Evolutionary conservation across 176 grass and related monocot genomes (phyloP).

Genomic region (Lolium multiflorum): DNA sequence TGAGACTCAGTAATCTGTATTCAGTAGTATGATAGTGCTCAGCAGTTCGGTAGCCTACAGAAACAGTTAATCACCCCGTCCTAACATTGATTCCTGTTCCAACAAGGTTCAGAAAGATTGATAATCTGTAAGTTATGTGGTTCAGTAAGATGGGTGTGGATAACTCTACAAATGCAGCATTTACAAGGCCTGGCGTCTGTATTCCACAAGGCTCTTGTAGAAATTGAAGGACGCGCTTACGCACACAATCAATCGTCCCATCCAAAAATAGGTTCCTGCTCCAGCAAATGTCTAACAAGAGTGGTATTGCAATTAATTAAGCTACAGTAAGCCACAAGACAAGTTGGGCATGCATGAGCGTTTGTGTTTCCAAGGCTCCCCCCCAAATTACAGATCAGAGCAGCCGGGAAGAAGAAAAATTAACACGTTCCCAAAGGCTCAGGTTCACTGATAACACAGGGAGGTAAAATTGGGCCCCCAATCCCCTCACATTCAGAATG

Average conservation of each 20-base stretch:
- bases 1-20: neutral
- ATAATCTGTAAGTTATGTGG: neutral
- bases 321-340: neutral
- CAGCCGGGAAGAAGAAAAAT: neutral
- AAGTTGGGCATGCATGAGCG: neutral
- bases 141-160: neutral
- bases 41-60: neutral
- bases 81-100: neutral
- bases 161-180: neutral
- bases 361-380: constrained; percentile 3
- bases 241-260: neutral
- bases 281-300: constrained; percentile 18
- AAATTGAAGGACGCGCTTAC: neutral
- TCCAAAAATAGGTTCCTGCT: neutral
- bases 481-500: neutral
- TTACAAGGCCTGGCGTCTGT: neutral
- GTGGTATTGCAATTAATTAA: neutral
- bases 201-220: neutral
- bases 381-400: constrained; percentile 22
- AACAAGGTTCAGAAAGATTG: neutral
- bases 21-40: too few relatives aligned
- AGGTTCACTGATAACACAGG: neutral
- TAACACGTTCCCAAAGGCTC: neutral
- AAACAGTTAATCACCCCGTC: neutral
- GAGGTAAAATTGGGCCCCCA: neutral